Base-by-base conservation (phyloP, 1,284 basidiomycete species). In the Neonothopanus nambi region DNA sequence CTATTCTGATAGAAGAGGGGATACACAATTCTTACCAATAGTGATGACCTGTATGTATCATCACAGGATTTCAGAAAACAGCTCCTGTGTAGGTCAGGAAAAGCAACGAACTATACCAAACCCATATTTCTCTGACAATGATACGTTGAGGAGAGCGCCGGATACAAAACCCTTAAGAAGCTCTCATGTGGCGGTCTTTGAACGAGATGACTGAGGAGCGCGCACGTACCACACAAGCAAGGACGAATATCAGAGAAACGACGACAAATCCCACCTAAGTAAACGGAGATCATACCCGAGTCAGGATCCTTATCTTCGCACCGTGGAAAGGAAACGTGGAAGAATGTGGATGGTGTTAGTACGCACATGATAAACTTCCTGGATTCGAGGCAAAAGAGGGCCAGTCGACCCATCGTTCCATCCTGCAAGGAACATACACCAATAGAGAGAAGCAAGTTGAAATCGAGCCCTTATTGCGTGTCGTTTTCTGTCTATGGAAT, bases 101-200 rank as follows among this genome's bases (percentile, higher is more conserved):
- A 11, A 45, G 8, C 20, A 15, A 48, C 63, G 35, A 51, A 80
- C 82, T 66, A 81, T 82, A 47, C 85, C 85, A 58, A 87, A 84
- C 0, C 83, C 83, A 21, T 82, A 61, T 38, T 69, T 75, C 42
- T 83, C 77, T 0, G 75, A 79, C 15, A 87, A 58, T 41, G 71
- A 75, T 1, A 87, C 77, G 59, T 85, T 84, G 3, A 72, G 60
- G 20, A 80, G 59, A 1, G 80, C 55, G 5, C 55, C 55, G 12
- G 35, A 49, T 28, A 57, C 20, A 26, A 53, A 57, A 7, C 55
- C 55, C 52, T 54, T 11, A 26, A 15, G 12, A 20, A 38, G 45
- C 13, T 26, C 8, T 33, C 50, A 33, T 48, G 28, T 21, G 15
- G 26, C 6, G 3, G 20, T 15, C 15, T 15, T n/a, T 0, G 7